Evolutionary conservation across 2,329 filamentous ascomycete genomes (phyloP), one percentile per base, ranked within the genome.

Genomic region (Cylindrodendrum hubeiense): DNA sequence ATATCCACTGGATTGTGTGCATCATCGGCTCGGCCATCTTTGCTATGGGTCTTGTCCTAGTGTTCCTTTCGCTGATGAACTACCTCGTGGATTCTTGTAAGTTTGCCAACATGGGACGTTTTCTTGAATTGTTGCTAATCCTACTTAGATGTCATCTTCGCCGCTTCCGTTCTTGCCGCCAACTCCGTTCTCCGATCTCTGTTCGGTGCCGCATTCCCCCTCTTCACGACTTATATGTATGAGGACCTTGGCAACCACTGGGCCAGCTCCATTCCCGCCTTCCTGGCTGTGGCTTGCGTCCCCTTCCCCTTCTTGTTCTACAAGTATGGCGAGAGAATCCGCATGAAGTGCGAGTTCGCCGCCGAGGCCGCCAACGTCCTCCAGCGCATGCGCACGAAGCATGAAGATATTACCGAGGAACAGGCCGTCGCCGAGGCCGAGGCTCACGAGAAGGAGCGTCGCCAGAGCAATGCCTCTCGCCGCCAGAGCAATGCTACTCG

Each of bases 291-390:
- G 4, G 86, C 85, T 12, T 94, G 92, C 78, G 82, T 93, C 19
- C 91, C 93, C 0, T 91, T 93, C 74, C 92, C 93, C 0, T 91
- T 92, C 78, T 77, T 95, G 17, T 93, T 95, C 79, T 93, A 92
- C 81, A 89, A 86, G 71, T 93, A 93, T 76, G 92, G 92, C 67
- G 28, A 74, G 37, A 54, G 56, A 10, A 91, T 95, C 71, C 85
- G 92, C 22, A 81, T 85, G 76, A 87, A 84, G 74, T 93, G 91
- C 84, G 90, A 91, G 80, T 94, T 87, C 74, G 89, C 91, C 6
- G 85, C 88, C 10, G 86, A 93, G 78, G 88, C 91, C 7, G 89
- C 90, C 30, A 83, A 82, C 12, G 87, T 91, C 65, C 83, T 91
- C 79, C 77, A 79, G 67, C 76, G 76, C 67, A 83, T 84, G 78